Evolutionary conservation across 1,284 basidiomycete genomes (phyloP), one percentile per base, ranked within the genome.

Genomic region (Ganoderma sp.): DNA sequence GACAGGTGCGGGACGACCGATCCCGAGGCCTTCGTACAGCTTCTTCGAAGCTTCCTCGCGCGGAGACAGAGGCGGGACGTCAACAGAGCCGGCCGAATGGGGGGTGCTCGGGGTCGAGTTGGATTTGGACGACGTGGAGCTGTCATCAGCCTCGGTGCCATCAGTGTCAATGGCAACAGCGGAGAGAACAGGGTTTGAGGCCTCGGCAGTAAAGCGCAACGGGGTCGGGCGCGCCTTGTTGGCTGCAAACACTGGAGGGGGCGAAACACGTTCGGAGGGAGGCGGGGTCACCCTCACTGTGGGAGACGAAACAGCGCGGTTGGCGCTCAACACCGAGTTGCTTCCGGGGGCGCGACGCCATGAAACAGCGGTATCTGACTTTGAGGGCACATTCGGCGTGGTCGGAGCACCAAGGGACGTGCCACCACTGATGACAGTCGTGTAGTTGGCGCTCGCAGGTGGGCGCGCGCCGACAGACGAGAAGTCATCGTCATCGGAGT

Each of bases 21-120:
- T 84, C 17, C 93, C 91, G 45, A 94, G 85, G 54, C 92, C 92
- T 80, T 94, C 93, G 77, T 92, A 94, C 67, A 93, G 80, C 81
- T 92, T 93, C 87, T 92, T 93, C 45, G 88, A 79, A 17, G 88
- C 90, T 78, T 91, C 91, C 80, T 94, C 93, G 80, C 91, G 89
- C 75, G 90, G 88, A 78, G 90, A 92, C 71, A 93, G 86, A 69
- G 88, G 73, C 68, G 88, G 73, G 12, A 84, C 82, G 68, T 87
- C 77, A 34, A 73, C 85, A 28, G 89, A 90, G 66, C 87, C 85
- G 61, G 87, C 83, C n/a, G 91, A 91, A 68, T 87, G 86, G 28
- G 92, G 91, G 2, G 92, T 92, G 66, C 88, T 87, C 6, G 91
- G 91, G 66, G 90, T 89, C 14, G 79, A 81, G 64, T 78, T 78